These are phyloP conservation scores for Oryza meyeriana DNA, from an alignment of 176 grass and related monocot genomes.

Conservation along the genomic window DNA sequence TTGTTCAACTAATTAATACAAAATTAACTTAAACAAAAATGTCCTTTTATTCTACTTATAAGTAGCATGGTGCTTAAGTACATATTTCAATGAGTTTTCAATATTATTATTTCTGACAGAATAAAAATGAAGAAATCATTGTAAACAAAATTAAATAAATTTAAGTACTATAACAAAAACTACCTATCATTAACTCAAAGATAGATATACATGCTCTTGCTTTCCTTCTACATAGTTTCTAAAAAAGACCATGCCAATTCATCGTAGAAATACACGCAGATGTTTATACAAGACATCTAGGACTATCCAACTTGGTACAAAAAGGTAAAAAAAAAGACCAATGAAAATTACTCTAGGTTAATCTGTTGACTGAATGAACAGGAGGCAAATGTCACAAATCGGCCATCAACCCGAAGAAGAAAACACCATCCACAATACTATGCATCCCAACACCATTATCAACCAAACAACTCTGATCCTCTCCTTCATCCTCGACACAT, in stretches of 20 bases:
- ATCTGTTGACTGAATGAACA: slow-evolving; percentile 6
- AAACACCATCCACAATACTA: slow-evolving; percentile 55
- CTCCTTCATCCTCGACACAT: slow-evolving; percentile 29
- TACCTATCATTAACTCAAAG: not conserved
- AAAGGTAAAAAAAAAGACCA: not conserved
- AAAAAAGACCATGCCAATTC: not conserved
- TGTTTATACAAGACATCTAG: not conserved
- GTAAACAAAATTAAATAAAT: not conserved
- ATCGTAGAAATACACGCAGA: not conserved
- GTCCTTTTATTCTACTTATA: not conserved
- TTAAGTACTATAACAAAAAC: not conserved
- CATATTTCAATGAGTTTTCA: not conserved
- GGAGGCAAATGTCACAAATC: slow-evolving; percentile 34
- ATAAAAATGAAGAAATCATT: not conserved
- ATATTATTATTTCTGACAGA: not conserved
- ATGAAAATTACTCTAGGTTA: slow-evolving; percentile 5
- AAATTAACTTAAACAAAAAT: not conserved
- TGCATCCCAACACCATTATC: slow-evolving; percentile 41
- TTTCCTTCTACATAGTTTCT: slow-evolving; percentile 8
- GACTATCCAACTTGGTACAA: not conserved
- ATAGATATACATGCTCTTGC: not conserved
- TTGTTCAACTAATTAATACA: not conserved
- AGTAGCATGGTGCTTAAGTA: not conserved
- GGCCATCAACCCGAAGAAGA: slow-evolving; percentile 47
- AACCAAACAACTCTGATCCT: not conserved